A percentile compares a stretch with the other conserved stretches of the same genome.
Evolutionary conservation across 441 rosid genomes (phyloP).

Genomic region (Pelargonium myrrhifolium): DNA sequence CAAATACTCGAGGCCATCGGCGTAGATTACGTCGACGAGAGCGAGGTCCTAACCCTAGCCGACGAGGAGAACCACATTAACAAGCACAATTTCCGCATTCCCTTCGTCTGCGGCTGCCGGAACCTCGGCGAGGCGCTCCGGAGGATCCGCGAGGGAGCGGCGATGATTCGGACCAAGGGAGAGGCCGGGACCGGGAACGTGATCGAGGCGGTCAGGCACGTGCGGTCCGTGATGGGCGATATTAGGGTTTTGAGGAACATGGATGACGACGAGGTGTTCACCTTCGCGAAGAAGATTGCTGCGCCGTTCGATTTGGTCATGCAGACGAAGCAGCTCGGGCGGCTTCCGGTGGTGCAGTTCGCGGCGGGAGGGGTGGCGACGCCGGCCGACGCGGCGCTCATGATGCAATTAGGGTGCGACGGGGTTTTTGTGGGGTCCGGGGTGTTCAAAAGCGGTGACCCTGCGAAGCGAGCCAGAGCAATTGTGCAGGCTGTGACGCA

Average conservation of each 20-base stretch:
- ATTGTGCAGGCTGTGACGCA: constrained; percentile 75
- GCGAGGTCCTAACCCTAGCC: constrained; percentile 52
- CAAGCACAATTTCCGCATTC: constrained; percentile 68
- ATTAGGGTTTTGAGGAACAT: constrained; percentile 61
- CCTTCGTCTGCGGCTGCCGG: constrained; percentile 66
- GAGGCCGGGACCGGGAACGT: constrained; percentile 40
- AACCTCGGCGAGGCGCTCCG: constrained; percentile 69
- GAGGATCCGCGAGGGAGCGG: constrained; percentile 81
- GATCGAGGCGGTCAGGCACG: constrained; percentile 48
- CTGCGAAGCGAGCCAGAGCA: constrained; percentile 46
- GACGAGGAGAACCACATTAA: constrained; percentile 63
- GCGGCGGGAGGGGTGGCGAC: constrained; percentile 78
- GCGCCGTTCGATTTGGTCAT: constrained; percentile 77
- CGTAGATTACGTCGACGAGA: constrained; percentile 71
- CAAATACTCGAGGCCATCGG: constrained; percentile 64
- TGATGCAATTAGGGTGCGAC: constrained; percentile 89
- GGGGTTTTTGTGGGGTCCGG: constrained; percentile 70
- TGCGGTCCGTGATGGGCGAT: constrained; percentile 65
- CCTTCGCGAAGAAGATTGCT: constrained; percentile 55
- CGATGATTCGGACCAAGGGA: constrained; percentile 74
- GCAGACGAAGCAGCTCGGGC: constrained; percentile 85
- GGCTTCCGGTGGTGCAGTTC: constrained; percentile 68
- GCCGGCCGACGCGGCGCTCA: constrained; percentile 79
- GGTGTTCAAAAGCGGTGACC: constrained; percentile 52
- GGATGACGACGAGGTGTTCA: constrained; percentile 88